Conservation (phyloP, 345 rosid species). For the Xanthoceras sorbifolium region DNA sequence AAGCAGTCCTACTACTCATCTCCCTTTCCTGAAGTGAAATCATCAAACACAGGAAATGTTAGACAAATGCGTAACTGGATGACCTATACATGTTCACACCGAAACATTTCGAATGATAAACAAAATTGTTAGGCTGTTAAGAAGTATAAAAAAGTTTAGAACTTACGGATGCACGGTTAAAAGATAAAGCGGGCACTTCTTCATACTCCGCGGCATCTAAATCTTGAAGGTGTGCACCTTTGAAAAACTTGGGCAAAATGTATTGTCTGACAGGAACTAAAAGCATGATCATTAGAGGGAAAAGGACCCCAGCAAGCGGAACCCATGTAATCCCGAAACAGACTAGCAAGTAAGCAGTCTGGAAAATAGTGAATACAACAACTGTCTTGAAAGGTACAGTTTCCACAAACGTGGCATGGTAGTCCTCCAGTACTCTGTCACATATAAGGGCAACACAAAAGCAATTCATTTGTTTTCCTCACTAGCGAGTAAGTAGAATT, state of each 20-base stretch:
- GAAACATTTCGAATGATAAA: too few relatives aligned
- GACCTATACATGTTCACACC: neutral
- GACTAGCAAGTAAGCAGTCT: conserved; percentile 65
- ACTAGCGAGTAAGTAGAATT: neutral
- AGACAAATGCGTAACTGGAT: neutral
- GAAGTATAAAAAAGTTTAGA: neutral
- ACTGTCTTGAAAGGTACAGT: conserved; percentile 86
- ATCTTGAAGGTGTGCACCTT: conserved; percentile 88
- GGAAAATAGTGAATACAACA: conserved; percentile 74
- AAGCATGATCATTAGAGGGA: conserved; percentile 89
- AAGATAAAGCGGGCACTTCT: conserved; percentile 79
- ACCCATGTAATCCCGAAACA: conserved; percentile 97
- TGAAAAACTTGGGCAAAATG: conserved; percentile 77
- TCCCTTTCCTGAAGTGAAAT: conserved; percentile 49
- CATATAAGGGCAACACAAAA: neutral
- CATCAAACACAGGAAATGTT: conserved; percentile 9
- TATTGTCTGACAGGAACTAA: conserved; percentile 89
- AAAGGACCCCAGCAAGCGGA: conserved; percentile 88
- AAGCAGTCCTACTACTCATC: conserved; percentile 61
- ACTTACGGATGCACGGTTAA: conserved; percentile 65
- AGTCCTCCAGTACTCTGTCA: conserved; percentile 73
- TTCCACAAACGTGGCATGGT: conserved; percentile 81
- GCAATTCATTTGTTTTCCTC: neutral
- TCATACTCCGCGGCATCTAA: conserved; percentile 93
- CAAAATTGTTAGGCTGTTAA: neutral